These are phyloP conservation scores for Globisporangium polare DNA, from an alignment of 352 stramenopile species.

Conservation along the genomic window DNA sequence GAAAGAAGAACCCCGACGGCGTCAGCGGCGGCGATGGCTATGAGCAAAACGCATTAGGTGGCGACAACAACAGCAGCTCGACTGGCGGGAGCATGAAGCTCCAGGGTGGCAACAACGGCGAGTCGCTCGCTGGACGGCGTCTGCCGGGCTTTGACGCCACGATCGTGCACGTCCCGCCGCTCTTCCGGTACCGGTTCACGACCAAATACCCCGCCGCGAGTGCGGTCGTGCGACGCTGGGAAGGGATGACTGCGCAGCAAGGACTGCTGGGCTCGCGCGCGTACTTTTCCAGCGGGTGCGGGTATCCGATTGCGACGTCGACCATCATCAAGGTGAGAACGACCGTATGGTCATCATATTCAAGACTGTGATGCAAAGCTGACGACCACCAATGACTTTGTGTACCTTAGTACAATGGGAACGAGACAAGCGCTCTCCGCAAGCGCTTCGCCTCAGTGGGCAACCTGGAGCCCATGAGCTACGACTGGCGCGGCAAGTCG, in stretches of 20 bases:
- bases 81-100: slow-evolving; percentile 5
- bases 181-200: slow-evolving; percentile 73
- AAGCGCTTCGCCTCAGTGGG: slow-evolving; percentile 59
- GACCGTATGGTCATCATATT: background rate
- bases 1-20: background rate
- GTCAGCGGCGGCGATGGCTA: background rate
- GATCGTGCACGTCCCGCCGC: slow-evolving; percentile 52
- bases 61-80: slow-evolving; percentile 4
- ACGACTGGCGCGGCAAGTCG: slow-evolving; percentile 84
- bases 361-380: background rate
- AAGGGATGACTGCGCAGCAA: slow-evolving; percentile 56
- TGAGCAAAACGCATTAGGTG: background rate
- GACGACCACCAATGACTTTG: background rate
- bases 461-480: slow-evolving; percentile 48
- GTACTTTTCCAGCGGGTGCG: slow-evolving; percentile 81
- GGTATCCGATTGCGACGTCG: slow-evolving; percentile 76
- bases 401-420: slow-evolving; percentile 66
- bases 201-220: slow-evolving; percentile 76
- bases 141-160: slow-evolving; percentile 68
- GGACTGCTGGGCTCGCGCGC: slow-evolving; percentile 64
- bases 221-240: slow-evolving; percentile 76
- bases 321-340: slow-evolving; percentile 71
- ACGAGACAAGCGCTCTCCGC: slow-evolving; percentile 49
- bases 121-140: slow-evolving; percentile 57
- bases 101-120: slow-evolving; percentile 7